Base-by-base conservation (phyloP, 176 grass and related monocot genomes). In the Chloris gayana region DNA sequence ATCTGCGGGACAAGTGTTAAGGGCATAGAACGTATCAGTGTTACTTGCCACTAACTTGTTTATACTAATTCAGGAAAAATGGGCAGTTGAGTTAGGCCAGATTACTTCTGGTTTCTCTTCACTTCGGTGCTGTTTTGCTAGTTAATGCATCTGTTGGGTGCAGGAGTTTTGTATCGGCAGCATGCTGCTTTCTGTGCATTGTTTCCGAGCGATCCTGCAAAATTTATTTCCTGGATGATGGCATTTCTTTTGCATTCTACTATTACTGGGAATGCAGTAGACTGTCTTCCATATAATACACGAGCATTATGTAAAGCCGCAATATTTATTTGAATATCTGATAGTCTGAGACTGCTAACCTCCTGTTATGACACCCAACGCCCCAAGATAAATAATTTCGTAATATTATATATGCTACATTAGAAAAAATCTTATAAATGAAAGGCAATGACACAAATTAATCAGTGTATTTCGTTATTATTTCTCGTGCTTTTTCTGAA, bases 81-180 rank as follows among this genome's bases (percentile, higher is more conserved):
- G 89, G 85, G 72, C 85, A 91, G 81, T 78, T 87, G 59, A 79
- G 76, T 87, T 60, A 0, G 18, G 14, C 65, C 42, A 15, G 30
- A 26, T 76, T 9, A 34, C 10, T 3, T 14, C 14, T 84, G 73
- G 63, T 76, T 79, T 82, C 46, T 41, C n/a, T n/a, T n/a, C n/a
- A n/a, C n/a, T n/a, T n/a, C n/a, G 26, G 22, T 30, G 14, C 5
- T 58, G 32, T 53, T 57, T 37, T 17, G 26, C 44, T 12, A 9
- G 0, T 21, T 22, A 7, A 13, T 66, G 3, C 70, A 26, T 69
- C 9, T 13, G 12, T 5, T 69, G 73, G 8, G 2, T 21, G 76
- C 76, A 86, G 69, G 76, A 73, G 26, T 74, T 85, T 68, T 80
- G 77, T 80, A 86, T 86, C 70, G 62, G 70, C 37, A 39, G 69